phyloP scores from a whole-genome alignment of 2,329 filamentous ascomycete species.

The Fusarium sp. region DNA sequence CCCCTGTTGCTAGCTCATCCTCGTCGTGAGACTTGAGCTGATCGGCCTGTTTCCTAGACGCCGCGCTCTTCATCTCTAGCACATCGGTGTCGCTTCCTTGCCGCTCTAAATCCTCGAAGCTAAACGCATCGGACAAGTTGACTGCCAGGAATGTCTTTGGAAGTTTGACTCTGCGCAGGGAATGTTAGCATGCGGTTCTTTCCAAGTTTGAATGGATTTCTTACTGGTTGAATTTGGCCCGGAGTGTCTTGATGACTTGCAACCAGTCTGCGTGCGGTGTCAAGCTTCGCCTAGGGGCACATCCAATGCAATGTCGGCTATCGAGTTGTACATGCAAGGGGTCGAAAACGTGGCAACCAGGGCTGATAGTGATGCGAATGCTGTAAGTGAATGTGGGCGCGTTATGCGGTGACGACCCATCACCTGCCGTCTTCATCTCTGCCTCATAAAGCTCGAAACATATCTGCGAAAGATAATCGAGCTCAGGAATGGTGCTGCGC shows the following conservation, averaged over 20 bases:
- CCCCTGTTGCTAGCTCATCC: conserved; percentile 36
- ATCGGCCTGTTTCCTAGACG: conserved; percentile 47
- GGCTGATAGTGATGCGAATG: conserved; percentile 95
- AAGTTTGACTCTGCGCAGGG: conserved; percentile 66
- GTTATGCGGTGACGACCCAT: conserved; percentile 55
- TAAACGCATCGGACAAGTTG: conserved; percentile 71
- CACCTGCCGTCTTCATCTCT: conserved; percentile 71
- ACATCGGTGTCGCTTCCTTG: conserved; percentile 59
- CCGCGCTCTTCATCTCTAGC: conserved; percentile 59
- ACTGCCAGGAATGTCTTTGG: conserved; percentile 74
- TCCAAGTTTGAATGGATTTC: conserved; percentile 49
- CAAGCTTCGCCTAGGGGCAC: conserved; percentile 87
- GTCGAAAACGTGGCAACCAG: conserved; percentile 96
- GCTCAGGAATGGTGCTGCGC: conserved; percentile 92
- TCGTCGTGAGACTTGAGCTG: conserved; percentile 18
- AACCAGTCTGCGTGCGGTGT: conserved; percentile 96
- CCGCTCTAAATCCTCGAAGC: conserved; percentile 67
- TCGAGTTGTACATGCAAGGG: conserved; percentile 96
- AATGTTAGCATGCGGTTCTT: conserved; percentile 33
- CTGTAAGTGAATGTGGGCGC: conserved; percentile 88
- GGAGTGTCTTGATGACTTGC: conserved; percentile 92
- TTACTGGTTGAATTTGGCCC: conserved; percentile 94
- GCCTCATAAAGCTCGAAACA: conserved; percentile 98
- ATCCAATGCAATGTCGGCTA: conserved; percentile 95
- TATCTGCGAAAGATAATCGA: conserved; percentile 97